A percentile compares a stretch with the other conserved stretches of the same genome.
These are phyloP conservation scores for Aspergillus thermomutatus DNA, from an alignment of 2,329 filamentous ascomycete species.

Conservation along the genomic window DNA sequence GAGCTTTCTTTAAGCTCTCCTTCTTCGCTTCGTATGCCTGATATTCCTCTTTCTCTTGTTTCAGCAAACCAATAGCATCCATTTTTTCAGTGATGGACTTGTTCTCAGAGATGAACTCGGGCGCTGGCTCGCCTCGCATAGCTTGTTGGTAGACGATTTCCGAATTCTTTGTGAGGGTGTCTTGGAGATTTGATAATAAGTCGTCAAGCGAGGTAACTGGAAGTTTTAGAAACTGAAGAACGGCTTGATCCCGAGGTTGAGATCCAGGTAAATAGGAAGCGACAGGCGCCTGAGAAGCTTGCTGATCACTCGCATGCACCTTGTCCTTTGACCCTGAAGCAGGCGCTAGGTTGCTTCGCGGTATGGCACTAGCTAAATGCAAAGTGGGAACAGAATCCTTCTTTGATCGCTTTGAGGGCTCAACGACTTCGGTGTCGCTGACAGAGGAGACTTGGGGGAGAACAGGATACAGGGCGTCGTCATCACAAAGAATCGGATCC, in stretches of 20 bases:
- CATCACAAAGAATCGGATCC: conserved; percentile 17
- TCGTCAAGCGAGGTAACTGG: conserved; percentile 22
- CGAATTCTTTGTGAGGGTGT: conserved; percentile 33
- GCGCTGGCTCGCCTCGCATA: conserved; percentile 33
- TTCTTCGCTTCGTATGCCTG: conserved; percentile 27
- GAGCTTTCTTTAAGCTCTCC: conserved; percentile 31
- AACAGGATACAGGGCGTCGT: conserved; percentile 29
- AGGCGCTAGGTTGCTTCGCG: not conserved
- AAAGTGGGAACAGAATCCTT: not conserved
- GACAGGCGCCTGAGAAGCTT: conserved; percentile 1
- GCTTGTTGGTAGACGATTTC: conserved; percentile 35
- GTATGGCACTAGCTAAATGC: not conserved
- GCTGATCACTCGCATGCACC: not conserved
- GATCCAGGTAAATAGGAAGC: conserved; percentile 5
- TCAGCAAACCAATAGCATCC: conserved; percentile 34
- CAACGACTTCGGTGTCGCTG: conserved; percentile 4
- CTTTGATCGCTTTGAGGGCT: not conserved
- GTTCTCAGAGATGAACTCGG: conserved; percentile 34
- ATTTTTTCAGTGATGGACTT: conserved; percentile 35
- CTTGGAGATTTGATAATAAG: conserved; percentile 27
- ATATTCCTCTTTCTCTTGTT: conserved; percentile 27
- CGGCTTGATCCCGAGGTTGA: conserved; percentile 20
- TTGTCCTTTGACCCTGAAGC: conserved; percentile 14
- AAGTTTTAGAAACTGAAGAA: conserved; percentile 33
- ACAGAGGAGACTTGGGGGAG: conserved; percentile 21